Base-by-base conservation (phyloP, 257 asterid genomes). In the Misopates orontium region DNA sequence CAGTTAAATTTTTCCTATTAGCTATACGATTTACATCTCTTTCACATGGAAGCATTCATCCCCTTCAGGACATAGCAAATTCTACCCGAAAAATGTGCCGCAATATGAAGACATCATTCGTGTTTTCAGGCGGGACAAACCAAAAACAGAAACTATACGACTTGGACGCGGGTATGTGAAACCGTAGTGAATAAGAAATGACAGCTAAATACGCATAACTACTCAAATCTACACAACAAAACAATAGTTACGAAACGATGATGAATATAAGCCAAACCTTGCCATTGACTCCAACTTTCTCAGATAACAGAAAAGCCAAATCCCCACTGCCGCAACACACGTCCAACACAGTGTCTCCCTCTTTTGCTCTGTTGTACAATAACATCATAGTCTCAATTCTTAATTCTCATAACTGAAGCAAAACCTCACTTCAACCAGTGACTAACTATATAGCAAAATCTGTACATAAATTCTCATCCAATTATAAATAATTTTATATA, bases 281-380 rank as follows among this genome's bases (percentile, higher is more conserved):
- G 77, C 97, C 96, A 45, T 31, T 66, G 41, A 69, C 24, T 69
- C 97, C 95, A 68, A 90, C 95, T 83, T 78, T 90, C 72, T 88
- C 89, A 16, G 93, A 88, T 71, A 90, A 53, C 41, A 86, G 87
- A 77, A 91, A 90, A 39, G 93, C 81, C 86, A 88, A 77, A 80
- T 91, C 97, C 58, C 97, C 96, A 79, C 93, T 91, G 70, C 96
- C 97, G 77, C 96, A 88, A 68, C 97, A 91, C 67, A 91, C 78
- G 74, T 88, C 97, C 81, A 91, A 75, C 69, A 82, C 97, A 11
- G 68, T 73, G 39, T 86, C 95, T 42, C 96, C 91, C 32, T 78
- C 84, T 79, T 86, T 91, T 40, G 85, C 95, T 77, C 98, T 91
- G 80, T 78, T 53, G 14, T 28, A 68, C 63, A 69, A 16, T 60